phyloP scores from a whole-genome alignment of 331 rosid genomes.

The Rhamnella rubrinervis region DNA sequence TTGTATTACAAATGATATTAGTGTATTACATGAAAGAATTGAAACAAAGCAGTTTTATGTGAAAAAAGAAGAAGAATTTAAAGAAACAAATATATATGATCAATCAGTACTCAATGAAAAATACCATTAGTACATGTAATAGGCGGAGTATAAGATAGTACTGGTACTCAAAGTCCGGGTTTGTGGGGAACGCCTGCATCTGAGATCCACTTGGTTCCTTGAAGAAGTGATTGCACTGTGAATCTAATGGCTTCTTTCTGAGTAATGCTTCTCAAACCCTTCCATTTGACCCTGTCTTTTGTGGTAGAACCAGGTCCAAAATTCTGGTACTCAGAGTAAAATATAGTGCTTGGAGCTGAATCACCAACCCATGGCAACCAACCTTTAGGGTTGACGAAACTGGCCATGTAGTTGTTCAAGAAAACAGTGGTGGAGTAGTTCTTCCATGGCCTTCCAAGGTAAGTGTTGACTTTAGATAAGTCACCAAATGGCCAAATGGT shows the following conservation, averaged over 20 bases:
- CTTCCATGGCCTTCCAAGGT: constrained; percentile 91
- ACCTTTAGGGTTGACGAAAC: constrained; percentile 51
- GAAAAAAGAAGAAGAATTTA: background rate
- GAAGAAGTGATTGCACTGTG: constrained; percentile 48
- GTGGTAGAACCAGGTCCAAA: constrained; percentile 64
- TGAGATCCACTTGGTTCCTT: constrained; percentile 57
- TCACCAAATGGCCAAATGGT: constrained; percentile 50
- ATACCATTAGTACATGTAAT: background rate
- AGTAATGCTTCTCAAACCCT: constrained; percentile 54
- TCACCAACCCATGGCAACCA: constrained; percentile 87
- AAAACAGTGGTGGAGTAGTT: constrained; percentile 70
- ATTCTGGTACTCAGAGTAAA: constrained; percentile 66
- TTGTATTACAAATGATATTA: too few species aligned
- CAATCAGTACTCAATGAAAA: background rate
- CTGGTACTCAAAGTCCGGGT: constrained; percentile 22
- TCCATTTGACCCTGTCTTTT: constrained; percentile 68
- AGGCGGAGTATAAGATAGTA: too few species aligned
- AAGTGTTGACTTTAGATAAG: constrained; percentile 52
- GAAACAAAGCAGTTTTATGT: background rate
- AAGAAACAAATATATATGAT: background rate
- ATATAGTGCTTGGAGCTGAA: constrained; percentile 72
- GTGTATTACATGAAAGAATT: background rate
- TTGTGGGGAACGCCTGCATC: constrained; percentile 40
- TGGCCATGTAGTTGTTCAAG: constrained; percentile 40
- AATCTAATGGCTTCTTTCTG: constrained; percentile 38